These are phyloP conservation scores for Astragalus glycyphyllos DNA, from an alignment of 306 rosid genomes.

Conservation along the genomic window DNA sequence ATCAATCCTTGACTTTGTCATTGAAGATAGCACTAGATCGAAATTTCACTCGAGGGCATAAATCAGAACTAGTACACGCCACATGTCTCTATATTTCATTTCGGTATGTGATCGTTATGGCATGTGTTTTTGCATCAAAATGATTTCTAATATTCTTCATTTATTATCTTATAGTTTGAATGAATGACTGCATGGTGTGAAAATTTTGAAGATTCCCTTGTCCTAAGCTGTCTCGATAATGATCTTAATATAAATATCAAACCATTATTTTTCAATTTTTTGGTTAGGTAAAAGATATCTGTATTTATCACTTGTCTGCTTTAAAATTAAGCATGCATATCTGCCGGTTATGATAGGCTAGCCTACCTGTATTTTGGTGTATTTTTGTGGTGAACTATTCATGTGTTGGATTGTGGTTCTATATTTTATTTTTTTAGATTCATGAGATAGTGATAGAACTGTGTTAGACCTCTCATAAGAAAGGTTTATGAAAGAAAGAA, in stretches of 20 bases:
- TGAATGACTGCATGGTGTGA: slow-evolving; percentile 20
- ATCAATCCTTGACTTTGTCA: slow-evolving; percentile 37
- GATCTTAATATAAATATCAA: slow-evolving; percentile 16
- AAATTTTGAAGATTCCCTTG: slow-evolving; percentile 30
- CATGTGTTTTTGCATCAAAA: slow-evolving; percentile 3
- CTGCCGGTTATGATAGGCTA: slow-evolving; percentile 6
- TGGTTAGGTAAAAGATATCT: neutral
- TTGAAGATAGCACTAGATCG: slow-evolving; percentile 72
- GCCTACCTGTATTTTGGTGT: slow-evolving; percentile 6
- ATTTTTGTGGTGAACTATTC: neutral
- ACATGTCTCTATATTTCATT: slow-evolving; percentile 89
- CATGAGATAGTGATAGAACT: neutral
- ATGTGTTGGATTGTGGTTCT: too few species aligned
- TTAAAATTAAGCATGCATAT: slow-evolving; percentile 1
- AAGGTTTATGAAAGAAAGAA: too few species aligned
- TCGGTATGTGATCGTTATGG: slow-evolving; percentile 53
- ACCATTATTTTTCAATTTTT: slow-evolving; percentile 15
- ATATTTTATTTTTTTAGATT: neutral
- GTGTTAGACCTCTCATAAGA: too few species aligned
- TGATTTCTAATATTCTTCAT: slow-evolving; percentile 1
- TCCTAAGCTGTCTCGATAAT: slow-evolving; percentile 25
- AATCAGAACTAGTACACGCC: slow-evolving; percentile 72
- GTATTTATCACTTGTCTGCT: neutral
- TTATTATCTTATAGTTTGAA: slow-evolving; percentile 28
- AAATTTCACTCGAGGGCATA: slow-evolving; percentile 81